phyloP scores from a whole-genome alignment of 2,329 filamentous ascomycete species.

The Saccharata proteae region DNA sequence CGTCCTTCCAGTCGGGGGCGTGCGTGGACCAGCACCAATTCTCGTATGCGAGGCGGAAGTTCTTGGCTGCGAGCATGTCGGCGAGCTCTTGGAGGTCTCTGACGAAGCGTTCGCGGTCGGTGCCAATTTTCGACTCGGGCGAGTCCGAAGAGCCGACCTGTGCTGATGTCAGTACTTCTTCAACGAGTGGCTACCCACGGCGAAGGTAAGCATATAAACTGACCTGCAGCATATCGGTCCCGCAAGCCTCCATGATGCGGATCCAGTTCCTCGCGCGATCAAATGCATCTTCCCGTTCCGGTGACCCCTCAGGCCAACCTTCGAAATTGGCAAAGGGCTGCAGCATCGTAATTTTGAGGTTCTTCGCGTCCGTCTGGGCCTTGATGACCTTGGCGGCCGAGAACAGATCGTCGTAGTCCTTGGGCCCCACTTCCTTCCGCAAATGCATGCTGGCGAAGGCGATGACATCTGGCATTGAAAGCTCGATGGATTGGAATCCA shows the following conservation, averaged over 20 bases:
- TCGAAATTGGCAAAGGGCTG: conserved; percentile 71
- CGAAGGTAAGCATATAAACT: conserved; percentile 12
- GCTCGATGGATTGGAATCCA: conserved; percentile 58
- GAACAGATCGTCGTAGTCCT: conserved; percentile 49
- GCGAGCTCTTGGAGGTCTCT: conserved; percentile 52
- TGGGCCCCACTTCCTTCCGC: conserved; percentile 37
- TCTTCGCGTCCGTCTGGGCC: conserved; percentile 40
- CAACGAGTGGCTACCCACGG: too few relatives aligned
- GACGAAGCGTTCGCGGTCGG: conserved; percentile 40
- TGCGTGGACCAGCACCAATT: conserved; percentile 74
- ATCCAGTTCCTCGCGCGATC: conserved; percentile 54
- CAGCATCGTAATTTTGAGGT: conserved; percentile 54
- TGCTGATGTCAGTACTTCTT: neutral
- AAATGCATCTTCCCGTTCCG: conserved; percentile 51
- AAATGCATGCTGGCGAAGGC: conserved; percentile 45
- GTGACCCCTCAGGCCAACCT: conserved; percentile 51
- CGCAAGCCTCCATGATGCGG: conserved; percentile 55
- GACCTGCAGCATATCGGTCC: conserved; percentile 60
- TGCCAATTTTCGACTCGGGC: conserved; percentile 39
- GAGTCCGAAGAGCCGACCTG: conserved; percentile 54
- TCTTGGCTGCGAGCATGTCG: conserved; percentile 45
- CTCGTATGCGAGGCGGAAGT: conserved; percentile 58
- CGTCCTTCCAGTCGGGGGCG: conserved; percentile 54
- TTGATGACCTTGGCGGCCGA: conserved; percentile 43
- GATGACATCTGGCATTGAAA: conserved; percentile 62